Evolutionary conservation across 2,329 filamentous ascomycete genomes (phyloP), one percentile per base, ranked within the genome.

Genomic region (Neocatenulostroma microsporum): DNA sequence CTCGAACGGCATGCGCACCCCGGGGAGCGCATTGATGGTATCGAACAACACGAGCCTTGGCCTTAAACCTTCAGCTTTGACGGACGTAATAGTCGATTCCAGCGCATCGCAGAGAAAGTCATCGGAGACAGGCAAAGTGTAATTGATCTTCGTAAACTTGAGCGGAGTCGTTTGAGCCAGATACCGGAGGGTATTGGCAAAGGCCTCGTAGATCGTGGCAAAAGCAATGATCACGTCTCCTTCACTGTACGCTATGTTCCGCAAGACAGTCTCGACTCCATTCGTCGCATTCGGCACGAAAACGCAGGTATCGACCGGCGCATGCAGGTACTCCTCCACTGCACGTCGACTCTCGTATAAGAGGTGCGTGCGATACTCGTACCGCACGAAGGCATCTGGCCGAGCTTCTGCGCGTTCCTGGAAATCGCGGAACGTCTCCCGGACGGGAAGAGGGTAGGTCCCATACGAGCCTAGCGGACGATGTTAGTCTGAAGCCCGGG

Each of bases 151-250:
- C 0, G 67, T 56, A 0, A 61, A 49, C 11, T 64, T 50, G 0
- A 72, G 64, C 0, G 68, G 64, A 2, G 69, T 76, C 2, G 73
- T 78, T 54, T 94, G 87, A n/a, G 73, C 68, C 21, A 91, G 62
- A 38, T 78, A 89, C 27, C 79, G 68, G n/a, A 91, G 67, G 0
- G 78, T 78, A 54, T 84, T 86, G 37, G 79, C 81, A 54, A 84
- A 86, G 1, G 77, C 79, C 38, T 78, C 79, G 57, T 94, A 94
- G 34, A 86, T 73, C 26, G 82, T 86, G 24, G 72, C 73, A 55
- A 94, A 93, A 59, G 79, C 81, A 28, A 94, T 51, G 44, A 93
- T 82, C 44, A 82, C 78, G 55, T 95, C 88, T 42, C 81, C 80
- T 0, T 67, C 57, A 25, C 74, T 58, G 70, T 80, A 94, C 1